These are phyloP conservation scores for Haplosporangium sp. DNA, from an alignment of 371 early-diverging fungal species.

Conservation along the genomic window DNA sequence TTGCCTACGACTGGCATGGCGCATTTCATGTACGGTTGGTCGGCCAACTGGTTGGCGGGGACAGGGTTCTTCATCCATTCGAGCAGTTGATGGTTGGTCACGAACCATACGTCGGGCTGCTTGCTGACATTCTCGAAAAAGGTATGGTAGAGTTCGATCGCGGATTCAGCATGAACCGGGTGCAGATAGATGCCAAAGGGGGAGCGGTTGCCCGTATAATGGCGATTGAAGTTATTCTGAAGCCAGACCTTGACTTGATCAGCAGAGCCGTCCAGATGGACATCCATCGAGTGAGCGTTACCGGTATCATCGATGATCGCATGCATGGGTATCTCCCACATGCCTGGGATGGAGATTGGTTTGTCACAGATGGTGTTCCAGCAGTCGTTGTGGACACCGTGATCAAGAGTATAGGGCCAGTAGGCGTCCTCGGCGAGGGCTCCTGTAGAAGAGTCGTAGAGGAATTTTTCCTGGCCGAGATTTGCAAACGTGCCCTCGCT, in stretches of 20 bases:
- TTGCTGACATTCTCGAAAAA: constrained; percentile 59
- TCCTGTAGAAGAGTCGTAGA: constrained; percentile 70
- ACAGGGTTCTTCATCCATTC: constrained; percentile 77
- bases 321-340: constrained; percentile 79
- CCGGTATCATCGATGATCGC: constrained; percentile 45
- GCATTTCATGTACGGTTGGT: constrained; percentile 67
- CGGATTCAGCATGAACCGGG: constrained; percentile 59
- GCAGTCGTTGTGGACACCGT: constrained; percentile 76
- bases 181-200: constrained; percentile 71
- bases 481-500: constrained; percentile 62
- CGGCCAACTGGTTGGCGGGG: constrained; percentile 62
- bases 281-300: constrained; percentile 71
- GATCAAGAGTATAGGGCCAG: constrained; percentile 81
- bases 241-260: constrained; percentile 62
- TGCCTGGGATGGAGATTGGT: constrained; percentile 66
- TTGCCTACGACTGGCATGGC: constrained; percentile 64
- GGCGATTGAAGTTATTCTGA: constrained; percentile 65
- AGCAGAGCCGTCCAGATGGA: constrained; percentile 66
- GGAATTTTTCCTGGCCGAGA: constrained; percentile 66
- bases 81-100: constrained; percentile 69
- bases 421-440: constrained; percentile 62
- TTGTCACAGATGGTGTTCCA: constrained; percentile 67
- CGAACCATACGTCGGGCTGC: constrained; percentile 71
- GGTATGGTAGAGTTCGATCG: constrained; percentile 55
- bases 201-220: constrained; percentile 69